Evolutionary conservation across 2,329 filamentous ascomycete genomes (phyloP).

Genomic region (Sarocladium brachiariae): DNA sequence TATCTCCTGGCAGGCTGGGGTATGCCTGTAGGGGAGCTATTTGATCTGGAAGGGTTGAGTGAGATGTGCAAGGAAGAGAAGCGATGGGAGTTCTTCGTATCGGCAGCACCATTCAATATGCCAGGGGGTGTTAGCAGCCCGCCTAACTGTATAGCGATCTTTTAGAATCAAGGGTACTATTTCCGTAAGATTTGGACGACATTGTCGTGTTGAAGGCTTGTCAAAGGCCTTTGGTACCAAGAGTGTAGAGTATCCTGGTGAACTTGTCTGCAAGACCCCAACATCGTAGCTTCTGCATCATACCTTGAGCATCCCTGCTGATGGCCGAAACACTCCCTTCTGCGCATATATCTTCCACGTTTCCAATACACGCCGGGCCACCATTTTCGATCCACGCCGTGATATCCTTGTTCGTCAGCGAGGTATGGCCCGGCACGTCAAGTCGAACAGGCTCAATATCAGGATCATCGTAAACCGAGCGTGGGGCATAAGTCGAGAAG

Average conservation of each 20-base stretch:
- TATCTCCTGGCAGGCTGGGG: conserved; percentile 43
- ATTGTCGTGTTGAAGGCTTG: not conserved
- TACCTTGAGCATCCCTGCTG: conserved; percentile 1
- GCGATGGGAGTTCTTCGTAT: conserved; percentile 43
- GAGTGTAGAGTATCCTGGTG: not conserved
- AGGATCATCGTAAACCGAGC: not conserved
- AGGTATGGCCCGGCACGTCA: not conserved
- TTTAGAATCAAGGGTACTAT: conserved; percentile 18
- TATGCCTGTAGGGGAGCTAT: conserved; percentile 26
- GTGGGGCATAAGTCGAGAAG: conserved; percentile 2
- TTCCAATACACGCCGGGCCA: not conserved
- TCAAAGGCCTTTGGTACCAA: conserved; percentile 1
- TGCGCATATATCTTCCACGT: conserved; percentile 1
- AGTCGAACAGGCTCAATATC: not conserved
- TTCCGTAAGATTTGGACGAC: not conserved
- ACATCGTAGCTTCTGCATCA: conserved; percentile 5
- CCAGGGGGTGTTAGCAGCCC: conserved; percentile 38
- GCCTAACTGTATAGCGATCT: conserved; percentile 36
- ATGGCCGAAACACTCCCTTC: not conserved
- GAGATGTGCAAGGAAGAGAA: conserved; percentile 46
- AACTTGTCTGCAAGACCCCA: conserved; percentile 6
- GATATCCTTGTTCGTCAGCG: not conserved
- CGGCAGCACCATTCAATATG: conserved; percentile 40
- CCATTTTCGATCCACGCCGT: not conserved
- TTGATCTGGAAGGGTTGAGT: conserved; percentile 20